Base-by-base conservation (phyloP, 805 yeast genomes). In the Danielia reshetovae region DNA sequence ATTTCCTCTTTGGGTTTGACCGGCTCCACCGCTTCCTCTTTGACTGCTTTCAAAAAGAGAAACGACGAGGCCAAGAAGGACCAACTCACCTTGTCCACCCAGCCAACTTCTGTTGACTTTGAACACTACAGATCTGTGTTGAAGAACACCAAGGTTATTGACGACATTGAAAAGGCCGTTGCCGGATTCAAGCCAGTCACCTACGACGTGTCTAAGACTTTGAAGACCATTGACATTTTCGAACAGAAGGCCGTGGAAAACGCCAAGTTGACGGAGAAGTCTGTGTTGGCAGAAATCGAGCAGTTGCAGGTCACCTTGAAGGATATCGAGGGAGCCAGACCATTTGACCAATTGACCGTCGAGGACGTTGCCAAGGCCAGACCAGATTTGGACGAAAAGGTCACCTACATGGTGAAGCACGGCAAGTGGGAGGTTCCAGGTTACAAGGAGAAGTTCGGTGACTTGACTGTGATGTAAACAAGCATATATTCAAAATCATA, bases 381-480 rank as follows among this genome's bases (percentile, higher is more conserved):
- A 74, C 97, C 98, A 55, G 97, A 93, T 66, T 82, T 93, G 63
- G 96, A 90, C 61, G 89, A 85, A 54, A 93, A 93, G 84, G 96
- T 89, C 52, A 76, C 72, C 57, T 87, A 87, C 72, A 82, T 90
- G 93, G 88, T 93, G 56, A 79, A 82, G 77, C 82, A 89, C 76
- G 96, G 96, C 70, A 85, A 85, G 75, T 89, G 96, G 94, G 86
- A 85, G 60, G 95, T 89, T 53, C 97, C 97, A 56, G 96, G 96
- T 56, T 93, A 93, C 81, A 81, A 85, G 71, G 97, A 93, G 71
- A 93, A 89, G 81, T 93, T 93, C 67, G 97, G 97, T 68, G 86
- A 85, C 65, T 79, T 90, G 70, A 87, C 90, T 57, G 87, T 88
- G 65, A 93, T 90, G 97, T 76, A 69, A 63, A 38, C 33, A 33